Evolutionary conservation across 2,329 filamentous ascomycete genomes (phyloP).

Genomic region (Pseudodiploospora longispora): DNA sequence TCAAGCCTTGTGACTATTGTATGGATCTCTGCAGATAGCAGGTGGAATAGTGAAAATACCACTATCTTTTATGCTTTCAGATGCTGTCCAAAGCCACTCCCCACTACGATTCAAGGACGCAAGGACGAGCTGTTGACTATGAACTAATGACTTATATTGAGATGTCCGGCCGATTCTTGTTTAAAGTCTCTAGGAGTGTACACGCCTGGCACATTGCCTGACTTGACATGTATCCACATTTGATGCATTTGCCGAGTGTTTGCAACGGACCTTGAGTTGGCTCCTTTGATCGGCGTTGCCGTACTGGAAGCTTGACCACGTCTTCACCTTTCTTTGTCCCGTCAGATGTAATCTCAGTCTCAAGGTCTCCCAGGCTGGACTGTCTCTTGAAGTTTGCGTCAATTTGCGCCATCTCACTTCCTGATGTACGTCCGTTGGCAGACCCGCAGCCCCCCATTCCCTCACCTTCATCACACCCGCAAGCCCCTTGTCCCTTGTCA

Average conservation of each 20-base stretch:
- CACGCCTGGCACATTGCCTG: constrained; percentile 93
- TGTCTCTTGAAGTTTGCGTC: constrained; percentile 43
- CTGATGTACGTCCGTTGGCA: constrained; percentile 53
- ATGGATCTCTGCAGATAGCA: too few relatives aligned
- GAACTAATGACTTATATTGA: constrained; percentile 32
- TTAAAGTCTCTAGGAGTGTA: constrained; percentile 78
- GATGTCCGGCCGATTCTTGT: constrained; percentile 64
- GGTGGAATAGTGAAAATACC: too few relatives aligned
- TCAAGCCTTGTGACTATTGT: too few relatives aligned
- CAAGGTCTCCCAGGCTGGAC: constrained; percentile 14
- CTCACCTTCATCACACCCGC: constrained; percentile 29
- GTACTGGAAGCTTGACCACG: constrained; percentile 27
- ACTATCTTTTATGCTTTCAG: too few relatives aligned
- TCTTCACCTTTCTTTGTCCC: constrained; percentile 15
- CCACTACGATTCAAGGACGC: too few relatives aligned
- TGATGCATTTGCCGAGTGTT: constrained; percentile 72
- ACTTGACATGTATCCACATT: constrained; percentile 92
- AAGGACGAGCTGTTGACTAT: not conserved
- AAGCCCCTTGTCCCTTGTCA: constrained; percentile 27
- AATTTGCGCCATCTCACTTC: constrained; percentile 74
- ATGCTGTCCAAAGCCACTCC: too few relatives aligned
- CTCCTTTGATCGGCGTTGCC: constrained; percentile 20
- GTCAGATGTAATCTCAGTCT: constrained; percentile 24
- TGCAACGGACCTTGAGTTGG: constrained; percentile 44
- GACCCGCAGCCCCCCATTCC: constrained; percentile 62